Evolutionary conservation across 192 early-diverging fungal genomes (phyloP), one percentile per base, ranked within the genome.

Genomic region (Irineochytrium annulatum): DNA sequence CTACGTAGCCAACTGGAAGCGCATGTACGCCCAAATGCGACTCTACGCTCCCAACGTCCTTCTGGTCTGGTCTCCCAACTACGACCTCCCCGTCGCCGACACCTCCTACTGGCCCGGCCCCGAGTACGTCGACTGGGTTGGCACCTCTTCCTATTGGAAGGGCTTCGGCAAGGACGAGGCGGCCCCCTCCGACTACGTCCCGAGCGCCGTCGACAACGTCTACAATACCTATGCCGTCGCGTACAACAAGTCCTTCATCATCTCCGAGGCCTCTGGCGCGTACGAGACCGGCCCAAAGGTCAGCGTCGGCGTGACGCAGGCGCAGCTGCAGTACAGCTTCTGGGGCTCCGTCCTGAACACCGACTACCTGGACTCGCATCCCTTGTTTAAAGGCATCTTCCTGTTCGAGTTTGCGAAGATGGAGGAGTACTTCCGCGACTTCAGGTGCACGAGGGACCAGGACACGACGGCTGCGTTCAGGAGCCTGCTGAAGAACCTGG

Each of bases 51-150:
- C 56, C 16, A 58, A 43, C 34, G 56, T 32, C 19, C 26, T 19
- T 14, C 39, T 43, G 20, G 26, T 58, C 6, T 58, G 56, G 56
- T 26, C 19, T 43, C 56, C 56, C 30, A 58, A 58, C 39, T 58
- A 43, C 43, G 56, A 58, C 35, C 46, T 24, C 46, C 13, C 13
- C 22, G 13, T 5, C 46, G 8, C 46, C 46, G 8, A 17, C 46
- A 49, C 46, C 46, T 41, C 37, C 37, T 8, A 41, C 37, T n/a
- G 11, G 11, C n/a, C n/a, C 37, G n/a, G 37, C 37, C 37, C 37
- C n/a, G 63, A 57, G 1, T 65, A 58, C 32, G 63, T 65, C 3
- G 63, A 65, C 51, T 65, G 63, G 63, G 46, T 49, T 22, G 46
- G 46, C 13, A 49, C 26, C 46, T 49, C 46, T 14, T 24, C 26